Evolutionary conservation across 2,329 filamentous ascomycete species (phyloP), one percentile per base, ranked within the genome.

Genomic region (Cladosporium sp.): DNA sequence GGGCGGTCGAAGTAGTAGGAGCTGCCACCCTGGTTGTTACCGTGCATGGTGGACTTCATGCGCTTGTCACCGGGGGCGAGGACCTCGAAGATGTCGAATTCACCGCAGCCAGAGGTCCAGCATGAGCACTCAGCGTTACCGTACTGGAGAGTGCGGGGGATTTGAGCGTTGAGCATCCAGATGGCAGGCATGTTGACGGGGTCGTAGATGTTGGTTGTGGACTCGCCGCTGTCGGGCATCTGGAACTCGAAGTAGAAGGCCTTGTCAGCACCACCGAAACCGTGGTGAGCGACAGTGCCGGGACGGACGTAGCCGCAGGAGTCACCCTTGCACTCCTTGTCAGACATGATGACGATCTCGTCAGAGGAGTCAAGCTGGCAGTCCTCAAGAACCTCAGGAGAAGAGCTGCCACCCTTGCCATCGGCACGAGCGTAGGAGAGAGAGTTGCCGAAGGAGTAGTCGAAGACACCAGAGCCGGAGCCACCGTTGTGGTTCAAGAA

Each of bases 71-170:
- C 88, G 0, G 79, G 70, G 60, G 80, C 78, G 39, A 92, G 82
- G 22, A 89, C 80, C 74, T 92, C 89, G 66, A 87, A 85, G 55
- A 91, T 79, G 67, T 93, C 89, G 61, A 88, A 83, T 74, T 93
- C 89, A 65, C 87, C 88, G 69, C 89, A 91, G 36, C 83, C 84
- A 66, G 68, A 78, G 12, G 72, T 73, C 88, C 88, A 91, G 78
- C 89, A 92, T 59, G 83, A 88, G 78, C 89, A 92, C 2, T 74
- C 71, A 7, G 75, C 70, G 48, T 76, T 74, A 61, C 80, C 79
- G 75, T 91, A 91, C 71, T 91, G 88, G 4, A 81, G 75, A 4
- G 86, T 85, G 60, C 85, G 84, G 24, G 88, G 84, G 60, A 92
- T 89, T 60, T 83, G 80, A 17, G 83, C 85, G 73, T 92, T 92